Evolutionary conservation across 2,329 filamentous ascomycete species (phyloP), one percentile per base, ranked within the genome.

Genomic region (Stagonosporopsis cucurbitacearum): DNA sequence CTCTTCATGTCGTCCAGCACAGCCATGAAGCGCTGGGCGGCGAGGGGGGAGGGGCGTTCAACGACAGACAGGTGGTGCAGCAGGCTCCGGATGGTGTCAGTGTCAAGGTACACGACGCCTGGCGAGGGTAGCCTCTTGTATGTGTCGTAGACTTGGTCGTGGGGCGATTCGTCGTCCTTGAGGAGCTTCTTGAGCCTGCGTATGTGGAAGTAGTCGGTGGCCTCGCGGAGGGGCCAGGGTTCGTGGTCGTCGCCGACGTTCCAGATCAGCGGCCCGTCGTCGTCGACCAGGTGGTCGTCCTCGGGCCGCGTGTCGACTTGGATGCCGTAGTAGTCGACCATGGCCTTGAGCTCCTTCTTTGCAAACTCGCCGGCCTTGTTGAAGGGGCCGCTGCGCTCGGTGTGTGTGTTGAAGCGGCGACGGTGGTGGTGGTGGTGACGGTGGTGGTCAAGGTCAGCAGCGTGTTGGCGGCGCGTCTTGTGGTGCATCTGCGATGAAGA

Each of bases 1-100:
- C 82, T 82, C 66, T 91, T 89, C 78, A 96, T 88, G 67, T 99
- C 94, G 60, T 93, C 87, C 17, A 98, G 82, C 22, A 97, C 79
- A 5, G 87, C 86, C 60, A 97, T 88, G 75, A 94, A 98, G 50
- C 91, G 88, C 66, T 90, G 80, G 89, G 92, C 96, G 42, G 86
- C 82, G 7, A 56, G 22, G n/a, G 58, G 63, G 7, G 66, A 60
- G 4, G 85, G 83, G 35, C 82, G 81, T 45, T 84, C 80, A 8
- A 86, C 84, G 41, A 84, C 82, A 19, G 89, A 87, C 59, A 96
- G 84, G 37, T 87, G 84, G 50, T 84, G 85, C 48, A 96, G 79
- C 19, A 96, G 78, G 7, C 79, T 75, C 49, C 87, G 86, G 17
- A 92, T 84, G 43, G 86, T 77, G 4, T 69, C 57, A 19, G 77